A percentile compares a stretch with the other conserved stretches of the same genome.
Conservation (phyloP, 306 rosid genomes). For the Prosopis cineraria region DNA sequence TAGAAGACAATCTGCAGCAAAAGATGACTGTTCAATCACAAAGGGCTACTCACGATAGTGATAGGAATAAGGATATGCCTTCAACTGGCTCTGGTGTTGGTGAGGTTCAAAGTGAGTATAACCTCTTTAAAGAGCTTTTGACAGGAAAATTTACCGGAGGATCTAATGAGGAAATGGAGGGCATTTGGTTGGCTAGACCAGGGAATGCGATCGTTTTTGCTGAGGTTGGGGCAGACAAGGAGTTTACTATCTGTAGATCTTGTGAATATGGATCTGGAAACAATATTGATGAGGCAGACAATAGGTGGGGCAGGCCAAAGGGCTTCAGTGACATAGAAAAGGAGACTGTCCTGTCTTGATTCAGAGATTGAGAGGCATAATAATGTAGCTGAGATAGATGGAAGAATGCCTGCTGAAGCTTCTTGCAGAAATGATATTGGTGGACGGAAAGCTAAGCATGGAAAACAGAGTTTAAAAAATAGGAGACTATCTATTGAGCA, state of each 20-base stretch:
- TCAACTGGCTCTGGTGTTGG: slow-evolving; percentile 22
- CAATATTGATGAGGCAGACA: slow-evolving; percentile 11
- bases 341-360: slow-evolving; percentile 7
- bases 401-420: neutral
- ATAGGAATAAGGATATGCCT: neutral
- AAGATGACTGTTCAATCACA: slow-evolving; percentile 1
- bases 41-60: neutral
- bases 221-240: slow-evolving; percentile 28
- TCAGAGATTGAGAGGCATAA: neutral
- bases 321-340: slow-evolving; percentile 30
- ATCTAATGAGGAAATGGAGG: slow-evolving; percentile 7
- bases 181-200: slow-evolving; percentile 1
- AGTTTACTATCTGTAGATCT: slow-evolving; percentile 5
- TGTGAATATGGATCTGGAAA: slow-evolving; percentile 20
- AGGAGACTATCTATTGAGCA: neutral
- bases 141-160: neutral
- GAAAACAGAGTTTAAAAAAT: neutral
- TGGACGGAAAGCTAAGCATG: neutral
- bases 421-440: neutral
- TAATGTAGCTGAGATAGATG: neutral
- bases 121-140: neutral
- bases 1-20: neutral
- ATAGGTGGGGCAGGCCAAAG: slow-evolving; percentile 27
- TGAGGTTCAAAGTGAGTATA: slow-evolving; percentile 26
- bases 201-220: neutral